Evolutionary conservation across 371 early-diverging fungal genomes (phyloP), one percentile per base, ranked within the genome.

Genomic region (Mortierella sp.): DNA sequence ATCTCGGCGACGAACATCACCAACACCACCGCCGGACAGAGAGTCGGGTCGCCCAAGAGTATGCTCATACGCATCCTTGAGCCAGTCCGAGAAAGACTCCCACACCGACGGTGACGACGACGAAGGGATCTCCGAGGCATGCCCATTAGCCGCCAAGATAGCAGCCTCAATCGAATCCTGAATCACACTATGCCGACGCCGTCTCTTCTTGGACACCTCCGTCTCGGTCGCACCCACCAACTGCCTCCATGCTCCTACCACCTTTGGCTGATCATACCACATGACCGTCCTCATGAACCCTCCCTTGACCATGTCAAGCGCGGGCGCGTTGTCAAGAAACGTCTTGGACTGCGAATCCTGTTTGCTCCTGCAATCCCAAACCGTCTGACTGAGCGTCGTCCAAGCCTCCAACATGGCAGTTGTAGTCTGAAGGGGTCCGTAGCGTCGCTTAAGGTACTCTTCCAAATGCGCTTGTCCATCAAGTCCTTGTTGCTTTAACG

Each of bases 341-440:
- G 86, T 71, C 54, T 76, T 85, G 16, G 82, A 85, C 18, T 85
- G 86, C 11, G 76, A 65, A 70, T 79, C 77, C n/a, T 85, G 86
- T 4, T 72, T 71, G 2, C 75, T 76, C 1, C 70, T 74, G 27
- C 76, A 74, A 60, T 85, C 81, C 86, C 86, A 85, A 12, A 82
- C 86, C 2, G 86, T 85, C 51, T 82, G 77, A 12, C 76, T 73
- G 14, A 85, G 86, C 3, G 72, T 79, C 6, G 73, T 76, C 86
- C 86, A 85, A 2, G 75, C 79, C 7, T 70, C 41, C 24, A 85
- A 71, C 41, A 85, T 32, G 3, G 77, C 58, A n/a, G 49, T 44
- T 1, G 75, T 41, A 16, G 82, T 77, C 27, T 79, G 77, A n/a
- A 71, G 54, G 3, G 82, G 77, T n/a, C 86, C 86, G 56, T 85